Base-by-base conservation (phyloP, 129 eudicot genomes). In the Scalesia atractyloides region DNA sequence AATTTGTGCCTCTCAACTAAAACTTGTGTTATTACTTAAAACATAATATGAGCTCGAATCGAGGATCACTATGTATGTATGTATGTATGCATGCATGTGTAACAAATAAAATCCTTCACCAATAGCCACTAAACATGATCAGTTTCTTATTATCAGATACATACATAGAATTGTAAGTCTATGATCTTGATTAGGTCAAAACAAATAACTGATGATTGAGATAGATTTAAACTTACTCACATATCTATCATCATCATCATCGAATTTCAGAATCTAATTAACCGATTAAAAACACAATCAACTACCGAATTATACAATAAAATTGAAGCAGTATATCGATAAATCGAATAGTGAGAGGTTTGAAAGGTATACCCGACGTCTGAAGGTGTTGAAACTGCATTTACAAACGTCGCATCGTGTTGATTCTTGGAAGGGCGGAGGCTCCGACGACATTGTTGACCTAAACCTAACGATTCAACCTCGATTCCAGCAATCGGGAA, bases 331-430 rank as follows among this genome's bases (percentile, higher is more conserved):
- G 15, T 39, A 10, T n/a, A 46, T 46, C 10, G 5, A 46, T 63
- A 19, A 53, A 56, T 60, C 48, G 19, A 72, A 59, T 44, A 14
- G 46, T 44, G 2, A 30, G 47, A 19, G 34, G 1, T 14, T 46
- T 73, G 14, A 47, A 76, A 30, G 18, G 68, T 54, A 63, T 88
- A 92, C 98, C 82, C 98, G 91, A 19, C 98, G 90, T 72, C 98
- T 84, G 72, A 92, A 92, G 67, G 98, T 82, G 84, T 82, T 89
- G 86, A 92, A 92, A 83, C 95, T 92, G 88, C 98, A 92, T 76
- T 92, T 87, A 87, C 98, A 92, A 82, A 92, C 92, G 64, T 92
- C 90, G 75, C 98, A 92, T 34, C 92, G 90, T 19, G 87, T n/a
- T 54, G 98, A 83, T 87, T 92, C 98, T 54, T 92, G 95, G 62